Percentiles rank a stretch among this genome's conserved stretches.
phyloP scores from a whole-genome alignment of 495 filamentous ascomycete species.

The Neurospora sp. region DNA sequence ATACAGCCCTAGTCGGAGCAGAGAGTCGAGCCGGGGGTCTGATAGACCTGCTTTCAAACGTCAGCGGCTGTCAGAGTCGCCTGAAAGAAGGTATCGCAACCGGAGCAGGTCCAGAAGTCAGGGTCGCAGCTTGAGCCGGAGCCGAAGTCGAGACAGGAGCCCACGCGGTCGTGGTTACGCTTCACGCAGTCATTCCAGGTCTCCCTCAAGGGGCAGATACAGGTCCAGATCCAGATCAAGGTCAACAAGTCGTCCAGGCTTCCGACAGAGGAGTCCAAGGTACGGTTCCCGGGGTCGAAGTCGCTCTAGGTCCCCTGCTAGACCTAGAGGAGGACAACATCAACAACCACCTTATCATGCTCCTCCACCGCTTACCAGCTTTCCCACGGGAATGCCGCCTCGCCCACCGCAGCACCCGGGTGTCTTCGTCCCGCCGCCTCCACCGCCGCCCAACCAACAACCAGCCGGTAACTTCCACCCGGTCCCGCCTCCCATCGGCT shows the following conservation, averaged over 20 bases:
- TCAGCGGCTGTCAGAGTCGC: slow-evolving; percentile 11
- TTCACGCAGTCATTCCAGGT: slow-evolving; percentile 5
- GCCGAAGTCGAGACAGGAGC: slow-evolving; percentile 13
- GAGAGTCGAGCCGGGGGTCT: slow-evolving; percentile 16
- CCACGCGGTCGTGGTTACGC: not conserved
- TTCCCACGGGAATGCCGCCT: not conserved
- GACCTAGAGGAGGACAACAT: not conserved
- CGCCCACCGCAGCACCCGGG: not conserved
- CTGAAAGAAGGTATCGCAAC: slow-evolving; percentile 1
- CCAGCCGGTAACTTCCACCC: not conserved
- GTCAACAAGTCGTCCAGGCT: slow-evolving; percentile 20
- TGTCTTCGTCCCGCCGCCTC: not conserved
- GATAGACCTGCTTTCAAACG: slow-evolving; percentile 16
- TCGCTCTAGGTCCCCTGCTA: not conserved
- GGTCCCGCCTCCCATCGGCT: not conserved
- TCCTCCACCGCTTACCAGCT: not conserved
- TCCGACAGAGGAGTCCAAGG: slow-evolving; percentile 15
- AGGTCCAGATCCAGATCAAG: slow-evolving; percentile 32
- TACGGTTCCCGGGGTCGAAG: not conserved
- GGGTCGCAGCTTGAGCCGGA: slow-evolving; percentile 30
- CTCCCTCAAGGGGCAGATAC: slow-evolving; percentile 22
- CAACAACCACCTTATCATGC: not conserved
- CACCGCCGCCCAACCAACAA: not conserved
- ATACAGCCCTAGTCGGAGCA: slow-evolving; percentile 18
- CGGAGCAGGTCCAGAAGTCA: slow-evolving; percentile 5